These are phyloP conservation scores for Boletellus deceptivus DNA, from an alignment of 1,284 basidiomycete species.

Conservation along the genomic window DNA sequence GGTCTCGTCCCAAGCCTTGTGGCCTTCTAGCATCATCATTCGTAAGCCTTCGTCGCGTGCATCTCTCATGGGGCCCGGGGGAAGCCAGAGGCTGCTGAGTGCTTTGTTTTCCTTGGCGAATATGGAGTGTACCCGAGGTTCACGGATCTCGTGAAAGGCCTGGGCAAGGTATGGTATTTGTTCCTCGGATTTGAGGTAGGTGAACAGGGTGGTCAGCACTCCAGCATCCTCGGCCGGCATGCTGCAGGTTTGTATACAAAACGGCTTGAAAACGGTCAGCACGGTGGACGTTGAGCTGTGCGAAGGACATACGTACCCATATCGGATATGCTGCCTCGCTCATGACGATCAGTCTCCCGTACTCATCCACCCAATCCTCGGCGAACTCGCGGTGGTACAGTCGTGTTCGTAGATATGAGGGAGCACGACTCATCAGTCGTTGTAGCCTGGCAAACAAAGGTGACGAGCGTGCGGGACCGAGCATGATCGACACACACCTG, in stretches of 20 bases:
- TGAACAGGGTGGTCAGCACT: conserved; percentile 45
- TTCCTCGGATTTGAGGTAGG: conserved; percentile 37
- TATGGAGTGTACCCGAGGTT: conserved; percentile 29
- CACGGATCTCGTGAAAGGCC: conserved; percentile 46
- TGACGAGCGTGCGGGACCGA: neutral
- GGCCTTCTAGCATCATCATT: conserved; percentile 26
- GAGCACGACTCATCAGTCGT: conserved; percentile 21
- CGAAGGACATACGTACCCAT: conserved; percentile 24
- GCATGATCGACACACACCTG: conserved; percentile 11
- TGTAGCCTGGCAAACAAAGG: conserved; percentile 18
- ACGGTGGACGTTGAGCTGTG: neutral
- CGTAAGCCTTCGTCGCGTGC: conserved; percentile 39
- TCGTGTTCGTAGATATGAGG: conserved; percentile 27
- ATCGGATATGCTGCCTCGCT: conserved; percentile 50
- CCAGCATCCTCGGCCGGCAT: conserved; percentile 42
- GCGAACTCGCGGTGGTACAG: conserved; percentile 28
- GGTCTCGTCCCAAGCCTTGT: conserved; percentile 31
- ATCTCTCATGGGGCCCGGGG: conserved; percentile 39
- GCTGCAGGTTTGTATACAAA: conserved; percentile 33
- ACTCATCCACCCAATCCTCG: conserved; percentile 38
- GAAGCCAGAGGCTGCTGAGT: conserved; percentile 29
- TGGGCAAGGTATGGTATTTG: conserved; percentile 41
- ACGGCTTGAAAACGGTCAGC: conserved; percentile 31
- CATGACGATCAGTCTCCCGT: conserved; percentile 41
- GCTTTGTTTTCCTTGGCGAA: conserved; percentile 28